Percentiles rank a stretch among this genome's conserved stretches.
Evolutionary conservation across 805 yeast species (phyloP).

Genomic region (Nakazawaea laoshanensis): DNA sequence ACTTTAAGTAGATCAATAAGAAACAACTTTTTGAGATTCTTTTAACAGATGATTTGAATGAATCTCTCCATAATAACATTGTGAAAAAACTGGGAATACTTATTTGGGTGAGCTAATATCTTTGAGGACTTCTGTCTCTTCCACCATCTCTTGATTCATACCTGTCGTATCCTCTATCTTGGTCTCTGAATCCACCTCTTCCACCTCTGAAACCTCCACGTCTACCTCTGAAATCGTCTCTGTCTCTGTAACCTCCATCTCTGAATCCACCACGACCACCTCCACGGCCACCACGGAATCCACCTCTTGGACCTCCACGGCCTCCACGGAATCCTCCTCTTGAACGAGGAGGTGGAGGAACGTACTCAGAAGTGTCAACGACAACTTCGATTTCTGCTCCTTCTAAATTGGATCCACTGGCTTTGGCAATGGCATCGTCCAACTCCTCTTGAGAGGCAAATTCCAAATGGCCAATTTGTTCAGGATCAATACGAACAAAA

Average conservation of each 20-base stretch:
- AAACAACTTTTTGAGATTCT: no score
- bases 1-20: no score
- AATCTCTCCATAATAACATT: no score
- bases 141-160: background rate
- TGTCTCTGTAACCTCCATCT: slow-evolving; percentile 16
- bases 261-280: slow-evolving; percentile 22
- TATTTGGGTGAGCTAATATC: slow-evolving; percentile 4
- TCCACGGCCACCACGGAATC: slow-evolving; percentile 20
- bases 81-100: background rate
- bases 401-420: slow-evolving; percentile 64
- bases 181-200: slow-evolving; percentile 8
- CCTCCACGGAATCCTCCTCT: slow-evolving; percentile 35
- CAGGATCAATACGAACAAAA: slow-evolving; percentile 44
- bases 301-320: slow-evolving; percentile 33
- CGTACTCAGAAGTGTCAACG: slow-evolving; percentile 62
- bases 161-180: slow-evolving; percentile 1
- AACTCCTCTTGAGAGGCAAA: slow-evolving; percentile 64
- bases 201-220: slow-evolving; percentile 18
- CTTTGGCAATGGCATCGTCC: slow-evolving; percentile 61
- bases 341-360: slow-evolving; percentile 39
- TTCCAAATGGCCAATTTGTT: slow-evolving; percentile 45
- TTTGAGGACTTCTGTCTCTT: slow-evolving; percentile 11
- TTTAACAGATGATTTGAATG: no score
- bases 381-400: slow-evolving; percentile 67
- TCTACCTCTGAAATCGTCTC: slow-evolving; percentile 27